Evolutionary conservation across 345 rosid genomes (phyloP).

Genomic region (Xanthoceras sorbifolium): DNA sequence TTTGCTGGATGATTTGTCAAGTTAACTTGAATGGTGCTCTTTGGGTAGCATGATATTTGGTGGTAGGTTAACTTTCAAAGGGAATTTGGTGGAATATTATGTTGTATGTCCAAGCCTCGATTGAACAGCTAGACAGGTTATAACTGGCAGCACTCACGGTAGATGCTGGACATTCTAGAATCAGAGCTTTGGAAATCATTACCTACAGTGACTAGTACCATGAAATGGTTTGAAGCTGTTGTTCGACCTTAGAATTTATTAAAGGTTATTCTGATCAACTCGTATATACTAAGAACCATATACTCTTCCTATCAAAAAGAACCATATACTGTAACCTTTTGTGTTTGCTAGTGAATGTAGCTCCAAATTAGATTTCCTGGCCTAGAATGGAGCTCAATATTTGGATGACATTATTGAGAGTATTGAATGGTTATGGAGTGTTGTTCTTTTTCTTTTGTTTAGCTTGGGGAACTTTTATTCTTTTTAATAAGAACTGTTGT

Average conservation of each 20-base stretch:
- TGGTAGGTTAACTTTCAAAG: neutral
- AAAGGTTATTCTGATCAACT: no score
- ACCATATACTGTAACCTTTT: neutral
- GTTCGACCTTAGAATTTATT: neutral
- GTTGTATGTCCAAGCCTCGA: neutral
- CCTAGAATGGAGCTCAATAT: neutral
- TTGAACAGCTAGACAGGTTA: neutral
- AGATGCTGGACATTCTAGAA: neutral
- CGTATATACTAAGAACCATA: no score
- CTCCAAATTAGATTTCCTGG: neutral
- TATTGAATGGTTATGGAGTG: neutral
- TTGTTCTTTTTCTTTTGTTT: neutral
- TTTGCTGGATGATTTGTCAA: no score
- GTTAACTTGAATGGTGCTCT: no score
- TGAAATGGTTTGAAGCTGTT: neutral
- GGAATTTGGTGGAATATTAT: neutral
- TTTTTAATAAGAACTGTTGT: no score
- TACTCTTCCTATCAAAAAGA: neutral
- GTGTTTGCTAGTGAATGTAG: neutral
- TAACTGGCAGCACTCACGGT: neutral
- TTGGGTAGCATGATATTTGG: no score
- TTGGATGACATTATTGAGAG: neutral
- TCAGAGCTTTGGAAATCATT: neutral
- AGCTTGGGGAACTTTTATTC: neutral
- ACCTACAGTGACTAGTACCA: neutral